Percentiles rank a stretch among this genome's conserved stretches.
These are phyloP conservation scores for Pythium aquatile DNA, from an alignment of 352 stramenopile species.

Conservation along the genomic window DNA sequence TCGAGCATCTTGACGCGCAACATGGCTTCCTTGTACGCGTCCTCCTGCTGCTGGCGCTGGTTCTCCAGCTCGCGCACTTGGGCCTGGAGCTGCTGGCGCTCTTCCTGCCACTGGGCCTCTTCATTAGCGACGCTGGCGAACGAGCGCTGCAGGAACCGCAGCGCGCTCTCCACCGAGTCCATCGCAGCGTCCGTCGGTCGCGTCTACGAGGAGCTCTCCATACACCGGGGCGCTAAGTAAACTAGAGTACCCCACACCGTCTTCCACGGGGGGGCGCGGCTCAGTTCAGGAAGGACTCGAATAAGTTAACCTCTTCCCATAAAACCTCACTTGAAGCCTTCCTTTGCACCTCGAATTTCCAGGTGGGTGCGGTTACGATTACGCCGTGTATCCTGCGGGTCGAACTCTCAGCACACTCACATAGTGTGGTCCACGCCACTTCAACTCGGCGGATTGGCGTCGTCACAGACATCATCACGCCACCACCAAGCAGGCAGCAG, in stretches of 20 bases:
- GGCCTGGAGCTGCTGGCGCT: conserved; percentile 69
- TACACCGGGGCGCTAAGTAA: conserved; percentile 6
- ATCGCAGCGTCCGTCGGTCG: conserved; percentile 30
- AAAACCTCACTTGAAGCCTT: conserved; percentile 29
- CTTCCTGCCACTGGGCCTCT: conserved; percentile 72
- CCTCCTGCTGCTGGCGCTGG: conserved; percentile 73
- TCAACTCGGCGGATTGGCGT: conserved; percentile 9
- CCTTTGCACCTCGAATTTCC: conserved; percentile 18
- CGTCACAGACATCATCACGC: neutral
- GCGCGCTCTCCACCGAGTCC: conserved; percentile 83
- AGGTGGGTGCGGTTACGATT: neutral
- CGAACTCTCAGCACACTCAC: neutral
- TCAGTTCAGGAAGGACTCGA: neutral
- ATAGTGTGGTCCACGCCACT: conserved; percentile 24
- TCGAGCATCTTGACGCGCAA: conserved; percentile 89
- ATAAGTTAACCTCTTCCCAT: conserved; percentile 20
- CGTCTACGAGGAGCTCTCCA: conserved; percentile 4
- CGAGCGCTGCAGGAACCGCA: conserved; percentile 82
- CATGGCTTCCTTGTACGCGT: conserved; percentile 83
- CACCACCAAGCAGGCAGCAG: conserved; percentile 1
- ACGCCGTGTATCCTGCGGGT: neutral
- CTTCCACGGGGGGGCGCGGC: neutral
- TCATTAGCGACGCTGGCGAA: conserved; percentile 82
- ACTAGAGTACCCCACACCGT: neutral
- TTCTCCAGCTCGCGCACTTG: conserved; percentile 77